Base-by-base conservation (phyloP, 2,329 filamentous ascomycete genomes). In the Aspergillus novoparasiticus region DNA sequence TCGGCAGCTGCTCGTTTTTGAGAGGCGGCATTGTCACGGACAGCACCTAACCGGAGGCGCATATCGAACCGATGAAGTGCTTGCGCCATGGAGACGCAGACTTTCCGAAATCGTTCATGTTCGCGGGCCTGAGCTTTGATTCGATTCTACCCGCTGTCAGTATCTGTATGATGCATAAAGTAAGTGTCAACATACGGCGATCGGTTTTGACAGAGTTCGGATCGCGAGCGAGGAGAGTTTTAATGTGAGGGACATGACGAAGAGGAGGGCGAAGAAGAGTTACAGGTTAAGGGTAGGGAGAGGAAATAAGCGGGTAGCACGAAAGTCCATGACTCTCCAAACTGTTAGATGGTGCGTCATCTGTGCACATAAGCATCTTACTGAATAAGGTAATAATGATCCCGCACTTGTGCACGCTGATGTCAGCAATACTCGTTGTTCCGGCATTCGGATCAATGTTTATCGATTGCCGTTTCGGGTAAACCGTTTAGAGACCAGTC, bases 121-220 rank as follows among this genome's bases (percentile, higher is more conserved):
- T 91, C 88, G 69, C 86, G 86, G 23, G 88, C 88, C 78, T 89
- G 87, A 59, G 82, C 82, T 76, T 90, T 90, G 75, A 91, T 89
- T 74, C 83, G 83, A 71, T 88, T 90, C 88, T 90, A 73, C n/a
- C 21, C 39, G 55, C 9, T 46, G 69, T 76, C 61, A 77, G 73
- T 66, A 65, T 64, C 11, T 28, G 34, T 54, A 23, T 43, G 30
- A 32, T 11, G 34, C 6, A 21, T 46, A 21, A 10, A 16, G 16
- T 10, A 21, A 6, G 43, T n/a, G 28, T 30, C 11, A 19, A 8
- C 72, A 62, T 82, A 90, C 88, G 67, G 87, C 87, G 72, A 90
- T 87, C 2, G 88, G 88, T 73, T 90, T 90, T 16, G 88, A 88
- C 32, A 89, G 79, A 1, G 88, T 90, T 63, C 88, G 83, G 63